Base-by-base conservation (phyloP, 2,329 filamentous ascomycete species). In the Ophiostoma sp. region DNA sequence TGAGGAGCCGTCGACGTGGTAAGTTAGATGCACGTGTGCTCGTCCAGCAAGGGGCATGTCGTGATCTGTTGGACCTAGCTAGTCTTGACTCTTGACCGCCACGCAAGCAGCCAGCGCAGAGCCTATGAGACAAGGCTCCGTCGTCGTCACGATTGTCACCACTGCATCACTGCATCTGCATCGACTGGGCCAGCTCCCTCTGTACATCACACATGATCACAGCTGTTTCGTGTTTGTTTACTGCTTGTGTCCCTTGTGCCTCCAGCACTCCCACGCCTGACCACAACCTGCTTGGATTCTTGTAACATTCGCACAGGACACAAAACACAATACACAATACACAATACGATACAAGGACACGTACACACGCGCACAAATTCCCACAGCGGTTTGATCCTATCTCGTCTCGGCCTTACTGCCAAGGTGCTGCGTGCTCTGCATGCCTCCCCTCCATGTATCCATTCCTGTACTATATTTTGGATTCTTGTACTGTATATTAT, bases 21-120 rank as follows among this genome's bases (percentile, higher is more conserved):
- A 40, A 63, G 38, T 18, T n/a, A 5, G 58, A 41, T 63, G 5
- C 38, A 40, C 55, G 27, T 36, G 55, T 62, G 55, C 55, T 16
- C 36, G 14, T 42, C 58, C 58, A 63, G 38, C 27, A 62, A 62
- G 38, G 58, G 36, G 14, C 38, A 62, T 60, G 58, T 41, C 16
- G 58, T 62, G 38, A 9, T 60, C 55, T 40, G n/a, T 38, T 60
- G 7, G 27, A 60, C 55, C 16, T n/a, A 27, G 27, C 58, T 63
- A 38, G 36, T 63, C 18, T 16, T 62, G 40, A 16, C 9, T 62
- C 36, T n/a, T 55, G 49, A 42, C 58, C 41, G 63, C 63, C 63
- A 64, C 63, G 63, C 42, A 64, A 36, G 42, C 16, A 60, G 63
- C 63, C 63, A 47, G 63, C 63, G 63, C 63, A 64, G 42, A 64